Conservation (phyloP, 2,329 filamentous ascomycete genomes). For the Cephalotrichum gorgonifer region DNA sequence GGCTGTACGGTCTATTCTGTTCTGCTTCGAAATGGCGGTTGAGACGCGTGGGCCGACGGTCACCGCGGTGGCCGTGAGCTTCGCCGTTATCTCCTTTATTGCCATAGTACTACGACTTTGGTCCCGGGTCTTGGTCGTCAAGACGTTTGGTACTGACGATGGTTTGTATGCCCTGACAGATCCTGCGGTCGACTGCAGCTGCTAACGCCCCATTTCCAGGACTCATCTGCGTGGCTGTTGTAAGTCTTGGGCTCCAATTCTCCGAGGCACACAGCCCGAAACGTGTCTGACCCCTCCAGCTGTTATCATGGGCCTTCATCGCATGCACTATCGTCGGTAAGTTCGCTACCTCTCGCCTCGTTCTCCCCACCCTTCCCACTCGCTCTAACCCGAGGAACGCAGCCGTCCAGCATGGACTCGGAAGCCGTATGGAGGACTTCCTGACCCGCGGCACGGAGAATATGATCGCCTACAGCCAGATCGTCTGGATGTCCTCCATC, state of each 20-base stretch:
- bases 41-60: constrained; percentile 22
- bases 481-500: constrained; percentile 32
- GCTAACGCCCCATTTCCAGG: not conserved
- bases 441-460: constrained; percentile 7
- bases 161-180: constrained; percentile 11
- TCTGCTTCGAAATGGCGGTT: constrained; percentile 8
- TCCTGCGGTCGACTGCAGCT: not conserved
- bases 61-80: constrained; percentile 21
- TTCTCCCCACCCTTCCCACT: not conserved
- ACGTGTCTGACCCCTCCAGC: constrained; percentile 12
- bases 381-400: not conserved
- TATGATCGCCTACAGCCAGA: constrained; percentile 10
- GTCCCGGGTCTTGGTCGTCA: constrained; percentile 23
- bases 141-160: constrained; percentile 19
- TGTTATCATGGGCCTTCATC: constrained; percentile 20
- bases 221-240: constrained; percentile 10
- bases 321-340: constrained; percentile 20
- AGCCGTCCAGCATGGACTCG: constrained; percentile 16
- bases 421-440: constrained; percentile 17
- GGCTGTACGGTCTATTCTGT: constrained; percentile 18
- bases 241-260: constrained; percentile 1
- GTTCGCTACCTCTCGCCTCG: not conserved
- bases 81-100: constrained; percentile 24
- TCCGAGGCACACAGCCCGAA: not conserved
- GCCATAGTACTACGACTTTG: constrained; percentile 25